phyloP scores from a whole-genome alignment of 129 eudicot species.

The Gnaphalium uliginosum region DNA sequence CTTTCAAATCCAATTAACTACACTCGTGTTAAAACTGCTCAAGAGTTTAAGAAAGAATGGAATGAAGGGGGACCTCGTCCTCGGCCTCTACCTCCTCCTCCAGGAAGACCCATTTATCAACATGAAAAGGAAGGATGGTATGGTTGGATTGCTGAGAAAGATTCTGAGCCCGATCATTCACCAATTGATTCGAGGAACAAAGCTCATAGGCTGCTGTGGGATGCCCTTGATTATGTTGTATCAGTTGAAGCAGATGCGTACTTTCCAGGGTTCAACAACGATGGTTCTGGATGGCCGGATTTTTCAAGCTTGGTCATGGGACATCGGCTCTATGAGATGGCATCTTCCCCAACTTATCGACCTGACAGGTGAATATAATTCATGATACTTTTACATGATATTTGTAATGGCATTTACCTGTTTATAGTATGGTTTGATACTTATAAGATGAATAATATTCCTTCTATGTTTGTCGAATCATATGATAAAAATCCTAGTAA shows the following conservation, averaged over 20 bases:
- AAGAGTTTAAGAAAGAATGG: slow-evolving; percentile 69
- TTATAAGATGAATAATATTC: no score
- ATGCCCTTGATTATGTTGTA: slow-evolving; percentile 88
- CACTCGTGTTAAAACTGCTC: slow-evolving; percentile 46
- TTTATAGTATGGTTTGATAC: background rate
- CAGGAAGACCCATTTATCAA: slow-evolving; percentile 75
- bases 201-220: slow-evolving; percentile 87
- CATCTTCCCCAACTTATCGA: slow-evolving; percentile 78
- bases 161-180: slow-evolving; percentile 74
- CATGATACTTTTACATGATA: background rate
- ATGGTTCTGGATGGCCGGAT: slow-evolving; percentile 85
- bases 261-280: slow-evolving; percentile 85
- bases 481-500: no score
- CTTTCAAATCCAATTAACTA: slow-evolving; percentile 29
- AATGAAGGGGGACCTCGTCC: slow-evolving; percentile 94
- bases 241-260: slow-evolving; percentile 92
- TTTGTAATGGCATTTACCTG: no score
- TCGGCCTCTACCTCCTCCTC: slow-evolving; percentile 98
- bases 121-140: slow-evolving; percentile 99
- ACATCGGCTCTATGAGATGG: slow-evolving; percentile 74
- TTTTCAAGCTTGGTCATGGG: slow-evolving; percentile 95
- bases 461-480: no score
- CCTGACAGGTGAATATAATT: slow-evolving; percentile 66
- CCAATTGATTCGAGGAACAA: slow-evolving; percentile 59
- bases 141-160: slow-evolving; percentile 82